Percentiles rank a stretch among this genome's conserved stretches.
phyloP scores from a whole-genome alignment of 176 grass and related monocot species.

The Cocos nucifera region DNA sequence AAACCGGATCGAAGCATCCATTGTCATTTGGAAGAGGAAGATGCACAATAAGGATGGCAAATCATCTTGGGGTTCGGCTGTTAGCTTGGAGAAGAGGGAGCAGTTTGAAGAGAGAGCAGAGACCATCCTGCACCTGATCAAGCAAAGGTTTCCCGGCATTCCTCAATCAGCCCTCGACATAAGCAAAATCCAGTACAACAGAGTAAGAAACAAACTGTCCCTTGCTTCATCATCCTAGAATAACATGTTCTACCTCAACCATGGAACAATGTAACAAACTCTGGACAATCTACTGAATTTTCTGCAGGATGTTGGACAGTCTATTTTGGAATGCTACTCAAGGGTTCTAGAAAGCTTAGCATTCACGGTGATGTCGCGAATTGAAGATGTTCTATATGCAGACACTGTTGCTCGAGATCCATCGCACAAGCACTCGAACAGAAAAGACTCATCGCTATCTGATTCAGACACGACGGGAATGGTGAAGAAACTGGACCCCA shows the following conservation, averaged over 20 bases:
- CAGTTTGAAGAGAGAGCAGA: constrained; percentile 96
- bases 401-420: constrained; percentile 39
- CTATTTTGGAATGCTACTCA: constrained; percentile 88
- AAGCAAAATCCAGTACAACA: constrained; percentile 96
- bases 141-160: constrained; percentile 89
- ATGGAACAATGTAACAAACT: background rate
- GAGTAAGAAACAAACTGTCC: constrained; percentile 21
- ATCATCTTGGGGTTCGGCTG: constrained; percentile 64
- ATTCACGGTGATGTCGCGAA: constrained; percentile 76
- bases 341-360: constrained; percentile 86
- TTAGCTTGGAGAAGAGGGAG: constrained; percentile 92
- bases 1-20: constrained; percentile 90
- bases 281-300: background rate
- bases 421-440: constrained; percentile 27
- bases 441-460: background rate
- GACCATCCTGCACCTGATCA: constrained; percentile 86
- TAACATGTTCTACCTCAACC: background rate
- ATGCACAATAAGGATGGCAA: constrained; percentile 90
- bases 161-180: constrained; percentile 79
- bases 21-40: constrained; percentile 98
- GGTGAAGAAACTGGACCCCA: background rate
- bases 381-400: constrained; percentile 74
- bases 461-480: background rate
- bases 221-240: background rate
- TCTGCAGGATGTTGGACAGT: constrained; percentile 70